A percentile compares a stretch with the other conserved stretches of the same genome.
phyloP scores from a whole-genome alignment of 2,329 filamentous ascomycete species.

The Cladophialophora immunda region DNA sequence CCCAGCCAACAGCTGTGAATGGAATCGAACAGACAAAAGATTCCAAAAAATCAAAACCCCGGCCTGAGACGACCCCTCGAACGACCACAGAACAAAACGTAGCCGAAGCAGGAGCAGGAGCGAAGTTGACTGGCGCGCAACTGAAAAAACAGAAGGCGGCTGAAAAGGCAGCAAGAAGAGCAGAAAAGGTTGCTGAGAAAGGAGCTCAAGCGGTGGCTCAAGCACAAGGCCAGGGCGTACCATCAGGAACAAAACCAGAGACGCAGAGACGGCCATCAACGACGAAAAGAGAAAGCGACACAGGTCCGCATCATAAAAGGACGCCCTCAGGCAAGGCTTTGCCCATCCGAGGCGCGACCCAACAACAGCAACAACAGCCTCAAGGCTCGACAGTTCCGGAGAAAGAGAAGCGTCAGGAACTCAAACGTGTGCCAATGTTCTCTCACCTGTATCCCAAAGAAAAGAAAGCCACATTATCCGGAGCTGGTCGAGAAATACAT shows the following conservation, averaged over 20 bases:
- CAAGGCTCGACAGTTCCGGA: slow-evolving; percentile 44
- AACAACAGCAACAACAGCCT: slow-evolving; percentile 40
- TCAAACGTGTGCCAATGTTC: slow-evolving; percentile 77
- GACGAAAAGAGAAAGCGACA: slow-evolving; percentile 42
- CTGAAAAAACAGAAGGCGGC: slow-evolving; percentile 89
- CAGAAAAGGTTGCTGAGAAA: slow-evolving; percentile 67
- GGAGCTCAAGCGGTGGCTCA: slow-evolving; percentile 48
- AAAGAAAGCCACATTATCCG: slow-evolving; percentile 70
- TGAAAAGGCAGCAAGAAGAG: slow-evolving; percentile 86
- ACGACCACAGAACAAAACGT: slow-evolving; percentile 37
- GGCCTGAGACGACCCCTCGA: slow-evolving; percentile 27
- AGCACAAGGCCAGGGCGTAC: slow-evolving; percentile 40
- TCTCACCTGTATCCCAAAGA: slow-evolving; percentile 82
- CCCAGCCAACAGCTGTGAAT: slow-evolving; percentile 19
- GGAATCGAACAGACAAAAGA: slow-evolving; percentile 17
- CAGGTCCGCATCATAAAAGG: slow-evolving; percentile 46
- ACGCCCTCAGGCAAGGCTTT: slow-evolving; percentile 39
- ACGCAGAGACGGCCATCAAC: slow-evolving; percentile 35
- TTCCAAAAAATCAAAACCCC: slow-evolving; percentile 27
- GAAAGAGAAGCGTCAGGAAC: slow-evolving; percentile 49
- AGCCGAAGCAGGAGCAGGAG: slow-evolving; percentile 43
- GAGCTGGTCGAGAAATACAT: slow-evolving; percentile 77
- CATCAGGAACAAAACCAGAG: slow-evolving; percentile 44
- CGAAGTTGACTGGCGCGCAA: slow-evolving; percentile 66
- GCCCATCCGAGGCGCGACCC: slow-evolving; percentile 46